These are phyloP conservation scores for Leucogyrophana mollusca DNA, from an alignment of 768 basidiomycete genomes.

Conservation along the genomic window DNA sequence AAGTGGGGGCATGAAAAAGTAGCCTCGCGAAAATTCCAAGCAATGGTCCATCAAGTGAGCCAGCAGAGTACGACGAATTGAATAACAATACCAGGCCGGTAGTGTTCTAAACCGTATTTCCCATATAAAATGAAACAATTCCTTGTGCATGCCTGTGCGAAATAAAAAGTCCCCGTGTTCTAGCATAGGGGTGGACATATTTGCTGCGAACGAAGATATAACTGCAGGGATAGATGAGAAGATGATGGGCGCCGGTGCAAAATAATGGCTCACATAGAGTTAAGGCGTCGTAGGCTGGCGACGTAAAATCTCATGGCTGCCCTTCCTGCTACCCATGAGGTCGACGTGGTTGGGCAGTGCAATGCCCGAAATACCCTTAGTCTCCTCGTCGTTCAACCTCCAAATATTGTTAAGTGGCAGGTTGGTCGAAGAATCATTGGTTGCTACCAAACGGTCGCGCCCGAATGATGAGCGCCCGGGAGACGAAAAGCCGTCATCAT, in stretches of 20 bases:
- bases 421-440: constrained; percentile 26
- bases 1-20: constrained; percentile 19
- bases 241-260: background rate
- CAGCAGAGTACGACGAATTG: constrained; percentile 14
- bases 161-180: background rate
- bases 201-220: background rate
- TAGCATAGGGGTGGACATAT: background rate
- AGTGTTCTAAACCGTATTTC: constrained; percentile 23
- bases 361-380: constrained; percentile 50
- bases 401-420: constrained; percentile 57
- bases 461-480: constrained; percentile 21
- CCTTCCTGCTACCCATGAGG: constrained; percentile 38
- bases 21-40: constrained; percentile 29
- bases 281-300: constrained; percentile 16
- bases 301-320: constrained; percentile 35
- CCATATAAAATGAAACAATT: constrained; percentile 14
- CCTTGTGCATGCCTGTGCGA: constrained; percentile 4
- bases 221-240: background rate
- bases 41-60: constrained; percentile 23
- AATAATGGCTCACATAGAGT: constrained; percentile 17
- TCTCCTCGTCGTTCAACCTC: constrained; percentile 73
- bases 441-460: constrained; percentile 24
- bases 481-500: constrained; percentile 34
- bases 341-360: constrained; percentile 44
- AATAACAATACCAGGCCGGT: constrained; percentile 27